Conservation (phyloP, 805 yeast genomes). For the Nakazawaea ambrosiae region DNA sequence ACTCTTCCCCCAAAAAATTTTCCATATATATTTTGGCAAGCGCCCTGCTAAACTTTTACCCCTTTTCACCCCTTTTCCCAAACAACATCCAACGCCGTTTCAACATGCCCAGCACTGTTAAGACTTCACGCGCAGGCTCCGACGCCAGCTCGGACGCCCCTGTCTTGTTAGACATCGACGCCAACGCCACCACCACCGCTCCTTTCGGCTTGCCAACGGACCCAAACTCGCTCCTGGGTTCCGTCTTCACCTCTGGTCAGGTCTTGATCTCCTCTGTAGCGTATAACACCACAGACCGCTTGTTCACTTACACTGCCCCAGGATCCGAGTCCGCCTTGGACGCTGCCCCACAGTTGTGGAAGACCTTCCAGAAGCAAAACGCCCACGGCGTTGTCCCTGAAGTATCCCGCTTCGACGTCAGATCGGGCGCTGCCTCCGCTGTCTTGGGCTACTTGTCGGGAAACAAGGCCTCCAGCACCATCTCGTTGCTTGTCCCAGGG, state of each 20-base stretch:
- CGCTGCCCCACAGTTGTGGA: slow-evolving; percentile 56
- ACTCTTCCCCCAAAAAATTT: too few relatives aligned
- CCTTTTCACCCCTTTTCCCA: too few relatives aligned
- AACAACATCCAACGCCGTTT: too few relatives aligned
- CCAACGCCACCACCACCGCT: slow-evolving; percentile 28
- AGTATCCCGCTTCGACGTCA: slow-evolving; percentile 56
- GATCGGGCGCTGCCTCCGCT: slow-evolving; percentile 79
- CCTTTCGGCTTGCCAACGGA: slow-evolving; percentile 63
- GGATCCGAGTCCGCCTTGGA: slow-evolving; percentile 59
- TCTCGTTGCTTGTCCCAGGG: slow-evolving; percentile 53
- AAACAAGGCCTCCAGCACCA: slow-evolving; percentile 13
- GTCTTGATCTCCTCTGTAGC: slow-evolving; percentile 49
- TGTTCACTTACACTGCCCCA: slow-evolving; percentile 65
- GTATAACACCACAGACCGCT: slow-evolving; percentile 40
- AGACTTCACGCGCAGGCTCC: slow-evolving; percentile 21
- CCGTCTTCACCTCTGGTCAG: slow-evolving; percentile 46
- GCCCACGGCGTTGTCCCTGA: slow-evolving; percentile 53
- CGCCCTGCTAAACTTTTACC: too few relatives aligned
- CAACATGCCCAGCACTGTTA: slow-evolving; percentile 1
- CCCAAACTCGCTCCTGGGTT: slow-evolving; percentile 41
- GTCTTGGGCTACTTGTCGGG: slow-evolving; percentile 60
- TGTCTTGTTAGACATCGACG: slow-evolving; percentile 17
- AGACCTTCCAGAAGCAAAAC: slow-evolving; percentile 40
- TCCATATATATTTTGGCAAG: too few relatives aligned
- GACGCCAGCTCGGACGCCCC: slow-evolving; percentile 33